Base-by-base conservation (phyloP, 805 yeast genomes). In the Candida sithepensis region DNA sequence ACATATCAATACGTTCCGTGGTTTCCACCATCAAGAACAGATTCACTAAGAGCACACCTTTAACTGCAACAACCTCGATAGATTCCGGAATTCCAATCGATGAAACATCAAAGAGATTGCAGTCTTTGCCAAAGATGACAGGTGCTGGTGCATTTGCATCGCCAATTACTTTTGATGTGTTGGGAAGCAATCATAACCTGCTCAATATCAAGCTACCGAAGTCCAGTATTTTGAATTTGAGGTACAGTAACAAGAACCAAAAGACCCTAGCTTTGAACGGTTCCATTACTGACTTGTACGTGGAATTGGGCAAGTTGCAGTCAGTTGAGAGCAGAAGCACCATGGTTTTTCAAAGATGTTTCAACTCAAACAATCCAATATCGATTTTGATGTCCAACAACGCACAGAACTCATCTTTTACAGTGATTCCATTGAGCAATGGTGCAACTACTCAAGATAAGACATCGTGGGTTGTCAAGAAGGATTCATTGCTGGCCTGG, bases 101-200 rank as follows among this genome's bases (percentile, higher is more conserved):
- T 16, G 38, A 34, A 34, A 3, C 20, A 6, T 16, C 47, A 14
- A 44, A 51, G 39, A 61, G 66, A 2, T 37, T 57, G 20, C 55
- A 55, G 24, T 41, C 61, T 39, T 41, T 64, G 13, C 73, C 77
- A 2, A 57, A 54, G n/a, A 68, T 67, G 3, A 70, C 79, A 0
- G 79, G 77, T 0, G 58, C 56, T 16, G 80, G 78, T 1, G 77
- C 78, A 8, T 74, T 74, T 53, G 65, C 68, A 22, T 77, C 72
- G 48, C 63, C 74, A 8, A 73, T 76, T 3, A 48, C 56, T 10
- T 76, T 73, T 53, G 66, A 65, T 36, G 70, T 75, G 3, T 50
- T 75, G 13, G 81, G 80, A 2, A 45, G 50, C 13, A 66, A 71
- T 4, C 56, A 65, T 20, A 63, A 69, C 45, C 49, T 77, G 37